Base-by-base conservation (phyloP, 352 stramenopile genomes). In the Phytophthora fragariae region DNA sequence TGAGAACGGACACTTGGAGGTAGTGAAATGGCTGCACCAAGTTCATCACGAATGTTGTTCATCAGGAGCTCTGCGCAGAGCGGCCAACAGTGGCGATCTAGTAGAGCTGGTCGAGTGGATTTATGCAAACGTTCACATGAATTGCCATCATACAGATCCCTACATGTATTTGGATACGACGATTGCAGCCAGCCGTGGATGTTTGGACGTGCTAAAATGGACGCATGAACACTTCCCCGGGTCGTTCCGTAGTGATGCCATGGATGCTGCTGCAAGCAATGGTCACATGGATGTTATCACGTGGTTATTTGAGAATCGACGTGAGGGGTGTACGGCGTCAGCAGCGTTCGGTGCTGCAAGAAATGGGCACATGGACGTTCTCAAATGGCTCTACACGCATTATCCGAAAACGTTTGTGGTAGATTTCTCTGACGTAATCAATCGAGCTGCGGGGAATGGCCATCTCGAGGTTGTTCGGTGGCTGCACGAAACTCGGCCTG, bases 291-390 rank as follows among this genome's bases (percentile, higher is more conserved):
- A 39, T 3, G 11, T 57, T 31, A 35, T 57, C 50, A 57, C 10
- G 50, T 57, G 50, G 50, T 12, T 57, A 21, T 24, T 41, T 39
- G 50, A 57, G 14, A 9, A 57, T 39, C 50, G 50, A n/a, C 39
- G 24, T 5, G 50, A 57, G 27, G 50, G 10, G 11, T 57, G 50
- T n/a, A 39, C 50, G 4, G 15, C n/a, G 12, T 3, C 17, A 5
- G 50, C 50, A 2, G 24, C 50, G 4, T 11, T 10, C n/a, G 3
- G 9, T 15, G 24, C 50, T 4, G 50, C 50, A 4, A 0, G 7
- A 15, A 9, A 6, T 37, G 50, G 50, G 6, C 19, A 57, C 10
- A 10, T 57, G 8, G 24, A 33, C 0, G 12, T 57, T 35, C 10
- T 57, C 5, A 21, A 57, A 35, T 57, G 21, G 21, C 50, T 57